Conservation (phyloP, 306 rosid genomes). For the Canavalia gladiata region DNA sequence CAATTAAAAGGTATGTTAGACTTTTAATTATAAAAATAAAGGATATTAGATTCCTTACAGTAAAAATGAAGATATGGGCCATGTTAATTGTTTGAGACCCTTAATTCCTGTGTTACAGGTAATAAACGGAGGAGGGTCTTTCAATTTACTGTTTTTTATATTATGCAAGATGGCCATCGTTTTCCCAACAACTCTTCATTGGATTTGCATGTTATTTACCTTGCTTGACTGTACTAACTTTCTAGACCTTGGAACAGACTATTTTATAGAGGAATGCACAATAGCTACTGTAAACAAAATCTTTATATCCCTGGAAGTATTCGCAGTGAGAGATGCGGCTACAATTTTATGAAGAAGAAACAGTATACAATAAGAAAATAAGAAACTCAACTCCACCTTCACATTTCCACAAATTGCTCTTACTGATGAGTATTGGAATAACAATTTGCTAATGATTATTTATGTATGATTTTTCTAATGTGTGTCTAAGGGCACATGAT, state of each 20-base stretch:
- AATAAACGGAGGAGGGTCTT: constrained; percentile 11
- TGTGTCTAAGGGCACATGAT: too few relatives aligned
- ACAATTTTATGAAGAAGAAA: constrained; percentile 3
- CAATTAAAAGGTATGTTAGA: neutral
- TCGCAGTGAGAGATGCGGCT: constrained; percentile 1
- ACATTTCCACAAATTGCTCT: constrained; percentile 26
- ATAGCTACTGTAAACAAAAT: constrained; percentile 26
- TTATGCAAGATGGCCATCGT: neutral
- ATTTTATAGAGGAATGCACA: neutral
- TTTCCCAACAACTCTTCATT: neutral
- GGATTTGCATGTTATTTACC: constrained; percentile 1
- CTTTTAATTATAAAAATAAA: neutral
- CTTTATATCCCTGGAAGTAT: neutral
- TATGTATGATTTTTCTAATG: too few relatives aligned
- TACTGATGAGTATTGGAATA: neutral
- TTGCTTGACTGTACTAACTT: constrained; percentile 5
- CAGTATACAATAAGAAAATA: neutral
- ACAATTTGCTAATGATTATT: neutral
- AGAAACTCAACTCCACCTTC: neutral
- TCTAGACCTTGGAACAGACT: neutral
- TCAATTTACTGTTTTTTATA: constrained; percentile 17
- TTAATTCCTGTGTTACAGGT: constrained; percentile 11
- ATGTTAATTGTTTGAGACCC: neutral
- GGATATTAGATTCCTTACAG: neutral
- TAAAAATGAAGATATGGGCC: neutral